Evolutionary conservation across 2,329 filamentous ascomycete species (phyloP).

Genomic region (Diaporthe sp.): DNA sequence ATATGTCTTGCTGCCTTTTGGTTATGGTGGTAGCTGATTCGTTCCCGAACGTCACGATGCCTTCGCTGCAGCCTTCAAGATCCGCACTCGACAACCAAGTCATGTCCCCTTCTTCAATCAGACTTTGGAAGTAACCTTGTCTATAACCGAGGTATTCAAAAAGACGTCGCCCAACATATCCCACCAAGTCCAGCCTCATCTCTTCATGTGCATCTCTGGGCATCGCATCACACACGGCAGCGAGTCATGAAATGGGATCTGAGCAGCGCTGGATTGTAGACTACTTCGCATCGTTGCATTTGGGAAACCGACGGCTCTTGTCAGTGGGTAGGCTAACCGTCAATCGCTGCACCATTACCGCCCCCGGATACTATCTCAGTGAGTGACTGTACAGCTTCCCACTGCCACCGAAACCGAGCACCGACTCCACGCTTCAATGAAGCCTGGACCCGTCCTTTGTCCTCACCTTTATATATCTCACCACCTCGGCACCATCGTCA

Average conservation of each 20-base stretch:
- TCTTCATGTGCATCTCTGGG: not conserved
- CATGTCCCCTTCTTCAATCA: not conserved
- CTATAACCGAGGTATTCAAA: not conserved
- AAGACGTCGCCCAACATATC: not conserved
- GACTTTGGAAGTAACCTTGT: not conserved
- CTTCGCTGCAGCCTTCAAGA: not conserved
- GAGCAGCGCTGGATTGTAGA: too few relatives aligned
- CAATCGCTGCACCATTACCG: not conserved
- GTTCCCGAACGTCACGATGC: conserved; percentile 6
- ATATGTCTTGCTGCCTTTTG: not conserved
- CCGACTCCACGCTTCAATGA: not conserved
- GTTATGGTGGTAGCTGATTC: not conserved
- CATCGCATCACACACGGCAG: not conserved
- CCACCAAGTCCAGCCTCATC: too few relatives aligned
- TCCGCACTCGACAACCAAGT: not conserved
- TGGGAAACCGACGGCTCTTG: not conserved
- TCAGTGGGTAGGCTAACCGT: not conserved
- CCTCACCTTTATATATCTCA: conserved; percentile 49
- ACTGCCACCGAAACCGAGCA: not conserved
- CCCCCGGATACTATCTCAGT: not conserved
- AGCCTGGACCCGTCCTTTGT: conserved; percentile 1
- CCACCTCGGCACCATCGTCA: conserved; percentile 51
- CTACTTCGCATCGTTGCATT: not conserved
- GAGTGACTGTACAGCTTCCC: not conserved
- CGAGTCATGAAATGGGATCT: not conserved